Conservation (phyloP, 176 grass and related monocot species). For the Dendrocalamus sinicus region DNA sequence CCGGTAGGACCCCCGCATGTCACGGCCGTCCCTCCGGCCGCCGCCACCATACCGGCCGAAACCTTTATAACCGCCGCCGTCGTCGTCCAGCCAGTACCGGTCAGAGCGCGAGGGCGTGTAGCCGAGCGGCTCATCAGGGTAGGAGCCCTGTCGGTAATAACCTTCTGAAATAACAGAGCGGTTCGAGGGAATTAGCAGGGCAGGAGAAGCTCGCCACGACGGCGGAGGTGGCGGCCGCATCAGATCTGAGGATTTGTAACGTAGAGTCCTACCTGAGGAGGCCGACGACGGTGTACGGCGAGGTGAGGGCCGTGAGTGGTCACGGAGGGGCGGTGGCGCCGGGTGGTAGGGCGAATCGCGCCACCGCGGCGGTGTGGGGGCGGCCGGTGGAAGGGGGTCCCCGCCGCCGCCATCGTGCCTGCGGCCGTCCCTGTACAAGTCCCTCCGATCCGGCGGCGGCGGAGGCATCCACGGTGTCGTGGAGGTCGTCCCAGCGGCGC, state of each 20-base stretch:
- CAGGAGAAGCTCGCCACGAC: not conserved
- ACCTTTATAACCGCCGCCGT: constrained; percentile 48
- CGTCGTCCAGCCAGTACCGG: constrained; percentile 68
- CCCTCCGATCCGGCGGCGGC: constrained; percentile 77
- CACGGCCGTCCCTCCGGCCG: constrained; percentile 57
- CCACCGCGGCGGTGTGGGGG: constrained; percentile 55
- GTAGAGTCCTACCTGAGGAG: constrained; percentile 49
- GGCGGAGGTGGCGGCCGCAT: not conserved
- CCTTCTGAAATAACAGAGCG: constrained; percentile 55
- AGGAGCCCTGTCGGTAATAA: constrained; percentile 62
- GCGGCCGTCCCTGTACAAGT: constrained; percentile 75
- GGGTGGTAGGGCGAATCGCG: constrained; percentile 62
- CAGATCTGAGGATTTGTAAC: constrained; percentile 53
- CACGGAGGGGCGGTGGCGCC: constrained; percentile 53
- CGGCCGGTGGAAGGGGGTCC: constrained; percentile 43
- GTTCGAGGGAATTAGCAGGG: constrained; percentile 39
- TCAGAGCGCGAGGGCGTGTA: constrained; percentile 70
- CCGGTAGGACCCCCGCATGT: constrained; percentile 61
- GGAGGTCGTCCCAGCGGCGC: constrained; percentile 36
- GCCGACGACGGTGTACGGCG: constrained; percentile 49
- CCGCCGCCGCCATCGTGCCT: constrained; percentile 54
- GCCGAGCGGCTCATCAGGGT: constrained; percentile 55
- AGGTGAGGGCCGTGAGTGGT: constrained; percentile 50
- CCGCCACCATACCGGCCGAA: constrained; percentile 66
- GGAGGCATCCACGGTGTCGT: constrained; percentile 70